phyloP scores from a whole-genome alignment of 768 basidiomycete species.

The Boletus pseudopeckii region DNA sequence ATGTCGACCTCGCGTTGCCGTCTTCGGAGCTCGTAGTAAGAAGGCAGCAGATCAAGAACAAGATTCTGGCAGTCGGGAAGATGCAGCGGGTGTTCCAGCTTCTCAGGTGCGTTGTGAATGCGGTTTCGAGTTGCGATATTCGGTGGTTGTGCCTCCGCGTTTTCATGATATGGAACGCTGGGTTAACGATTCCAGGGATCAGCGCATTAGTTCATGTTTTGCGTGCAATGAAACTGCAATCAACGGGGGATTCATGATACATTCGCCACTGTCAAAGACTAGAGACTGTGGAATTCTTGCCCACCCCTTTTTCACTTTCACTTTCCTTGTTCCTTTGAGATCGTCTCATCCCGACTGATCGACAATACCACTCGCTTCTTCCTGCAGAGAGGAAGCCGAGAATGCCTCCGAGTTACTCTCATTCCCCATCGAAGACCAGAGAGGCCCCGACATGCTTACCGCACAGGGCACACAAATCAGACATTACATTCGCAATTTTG shows the following conservation, averaged over 20 bases:
- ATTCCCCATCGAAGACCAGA: slow-evolving; percentile 34
- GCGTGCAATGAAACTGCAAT: not conserved
- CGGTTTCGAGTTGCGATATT: not conserved
- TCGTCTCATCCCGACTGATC: not conserved
- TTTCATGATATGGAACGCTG: not conserved
- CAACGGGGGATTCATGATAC: not conserved
- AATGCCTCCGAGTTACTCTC: slow-evolving; percentile 63
- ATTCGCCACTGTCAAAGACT: not conserved
- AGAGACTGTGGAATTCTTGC: not conserved
- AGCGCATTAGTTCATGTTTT: no score
- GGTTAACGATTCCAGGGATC: not conserved
- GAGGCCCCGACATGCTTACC: slow-evolving; percentile 53
- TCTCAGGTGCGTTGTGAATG: slow-evolving; percentile 59
- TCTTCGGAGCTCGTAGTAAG: slow-evolving; percentile 49
- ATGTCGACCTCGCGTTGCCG: slow-evolving; percentile 30
- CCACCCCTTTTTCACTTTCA: no score
- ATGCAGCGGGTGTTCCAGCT: slow-evolving; percentile 91
- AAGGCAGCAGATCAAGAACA: slow-evolving; percentile 82
- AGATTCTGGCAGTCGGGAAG: slow-evolving; percentile 88
- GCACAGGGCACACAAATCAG: slow-evolving; percentile 60
- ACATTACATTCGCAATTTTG: slow-evolving; percentile 65
- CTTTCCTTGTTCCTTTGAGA: not conserved
- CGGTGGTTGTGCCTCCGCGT: not conserved
- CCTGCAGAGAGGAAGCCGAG: slow-evolving; percentile 70
- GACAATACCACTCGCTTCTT: not conserved